A percentile compares a stretch with the other conserved stretches of the same genome.
Conservation (phyloP, 2,329 filamentous ascomycete species). For the Alternaria angustiovoidea region DNA sequence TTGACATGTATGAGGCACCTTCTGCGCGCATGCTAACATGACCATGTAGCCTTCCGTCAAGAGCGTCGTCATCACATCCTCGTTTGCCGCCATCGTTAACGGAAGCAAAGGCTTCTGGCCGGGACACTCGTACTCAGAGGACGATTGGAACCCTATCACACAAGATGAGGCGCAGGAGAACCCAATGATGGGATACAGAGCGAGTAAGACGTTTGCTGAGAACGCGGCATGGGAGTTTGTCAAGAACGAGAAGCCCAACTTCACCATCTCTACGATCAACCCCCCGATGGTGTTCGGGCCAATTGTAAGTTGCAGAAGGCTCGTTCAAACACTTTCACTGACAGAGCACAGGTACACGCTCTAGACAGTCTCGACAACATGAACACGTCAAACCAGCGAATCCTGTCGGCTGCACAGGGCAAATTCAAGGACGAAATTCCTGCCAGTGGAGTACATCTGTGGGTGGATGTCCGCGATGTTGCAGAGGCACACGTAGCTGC, state of each 20-base stretch:
- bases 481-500: slow-evolving; percentile 70
- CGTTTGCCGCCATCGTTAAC: slow-evolving; percentile 72
- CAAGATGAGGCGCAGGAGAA: slow-evolving; percentile 58
- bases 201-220: slow-evolving; percentile 70
- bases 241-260: slow-evolving; percentile 61
- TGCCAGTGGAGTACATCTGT: slow-evolving; percentile 63
- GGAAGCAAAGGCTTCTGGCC: slow-evolving; percentile 60
- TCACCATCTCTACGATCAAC: slow-evolving; percentile 59
- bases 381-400: slow-evolving; percentile 76
- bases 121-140: slow-evolving; percentile 61
- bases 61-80: slow-evolving; percentile 75
- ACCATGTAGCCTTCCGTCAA: slow-evolving; percentile 65
- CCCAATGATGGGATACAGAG: slow-evolving; percentile 57
- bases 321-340: slow-evolving; percentile 1
- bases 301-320: slow-evolving; percentile 47
- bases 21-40: not conserved
- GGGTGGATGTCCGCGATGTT: slow-evolving; percentile 63
- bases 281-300: slow-evolving; percentile 62
- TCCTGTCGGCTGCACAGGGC: slow-evolving; percentile 70
- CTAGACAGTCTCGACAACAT: slow-evolving; percentile 69
- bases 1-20: not conserved
- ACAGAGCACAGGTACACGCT: slow-evolving; percentile 57
- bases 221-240: slow-evolving; percentile 63
- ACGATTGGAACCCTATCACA: slow-evolving; percentile 67
- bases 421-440: slow-evolving; percentile 66